Conservation (phyloP, 1,284 basidiomycete genomes). For the Ganoderma meredithae region DNA sequence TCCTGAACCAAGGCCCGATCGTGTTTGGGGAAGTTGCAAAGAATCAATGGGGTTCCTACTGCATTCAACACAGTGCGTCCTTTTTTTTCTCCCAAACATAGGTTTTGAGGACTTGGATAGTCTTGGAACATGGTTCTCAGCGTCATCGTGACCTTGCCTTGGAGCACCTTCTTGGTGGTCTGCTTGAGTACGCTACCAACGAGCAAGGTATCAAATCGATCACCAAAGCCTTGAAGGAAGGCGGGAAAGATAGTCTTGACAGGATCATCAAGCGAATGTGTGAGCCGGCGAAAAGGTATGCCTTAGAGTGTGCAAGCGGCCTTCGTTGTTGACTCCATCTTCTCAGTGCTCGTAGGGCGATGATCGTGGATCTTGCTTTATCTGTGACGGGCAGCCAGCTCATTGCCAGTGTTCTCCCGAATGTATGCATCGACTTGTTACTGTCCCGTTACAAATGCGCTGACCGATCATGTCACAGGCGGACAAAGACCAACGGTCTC, state of each 20-base stretch:
- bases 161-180: slow-evolving; percentile 72
- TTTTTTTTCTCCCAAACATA: too few species aligned
- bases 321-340: slow-evolving; percentile 6
- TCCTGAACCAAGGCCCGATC: slow-evolving; percentile 71
- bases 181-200: slow-evolving; percentile 78
- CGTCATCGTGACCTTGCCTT: slow-evolving; percentile 76
- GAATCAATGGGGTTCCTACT: slow-evolving; percentile 87
- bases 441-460: background rate
- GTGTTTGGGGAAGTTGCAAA: slow-evolving; percentile 81
- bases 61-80: slow-evolving; percentile 79
- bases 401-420: slow-evolving; percentile 79
- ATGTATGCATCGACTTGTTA: slow-evolving; percentile 49
- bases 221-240: slow-evolving; percentile 84
- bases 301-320: slow-evolving; percentile 11
- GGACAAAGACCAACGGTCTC: slow-evolving; percentile 80
- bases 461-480: slow-evolving; percentile 51
- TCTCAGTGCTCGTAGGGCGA: slow-evolving; percentile 73
- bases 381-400: slow-evolving; percentile 85
- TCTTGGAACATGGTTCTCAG: slow-evolving; percentile 80
- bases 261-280: slow-evolving; percentile 80
- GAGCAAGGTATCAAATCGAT: slow-evolving; percentile 86
- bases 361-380: slow-evolving; percentile 82
- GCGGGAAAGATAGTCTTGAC: slow-evolving; percentile 74
- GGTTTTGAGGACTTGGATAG: slow-evolving; percentile 43
- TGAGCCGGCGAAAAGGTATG: slow-evolving; percentile 79